Evolutionary conservation across 495 filamentous ascomycete genomes (phyloP).

Genomic region (Lophium mytilinum): DNA sequence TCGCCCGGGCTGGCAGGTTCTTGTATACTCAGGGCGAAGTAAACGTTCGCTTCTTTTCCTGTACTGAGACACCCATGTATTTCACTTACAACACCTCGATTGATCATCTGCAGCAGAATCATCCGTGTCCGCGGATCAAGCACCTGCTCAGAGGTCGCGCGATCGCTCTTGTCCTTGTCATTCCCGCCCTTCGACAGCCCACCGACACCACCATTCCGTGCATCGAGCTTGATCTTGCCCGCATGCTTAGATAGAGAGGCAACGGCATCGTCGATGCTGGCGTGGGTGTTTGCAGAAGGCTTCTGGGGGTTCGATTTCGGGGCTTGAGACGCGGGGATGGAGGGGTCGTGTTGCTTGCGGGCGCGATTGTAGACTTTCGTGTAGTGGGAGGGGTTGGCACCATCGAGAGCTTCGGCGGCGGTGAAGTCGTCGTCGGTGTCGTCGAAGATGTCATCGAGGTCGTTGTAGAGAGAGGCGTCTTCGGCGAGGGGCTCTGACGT

Average conservation of each 20-base stretch:
- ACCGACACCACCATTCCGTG: constrained; percentile 44
- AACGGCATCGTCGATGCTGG: constrained; percentile 80
- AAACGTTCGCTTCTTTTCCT: constrained; percentile 97
- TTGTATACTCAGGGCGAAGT: constrained; percentile 59
- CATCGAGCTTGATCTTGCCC: constrained; percentile 77
- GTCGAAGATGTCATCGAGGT: constrained; percentile 50
- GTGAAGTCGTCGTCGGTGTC: constrained; percentile 43
- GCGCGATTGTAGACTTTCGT: constrained; percentile 92
- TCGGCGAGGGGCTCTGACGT: no score
- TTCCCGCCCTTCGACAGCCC: constrained; percentile 8
- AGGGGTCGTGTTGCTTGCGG: constrained; percentile 49
- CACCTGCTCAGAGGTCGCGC: constrained; percentile 89
- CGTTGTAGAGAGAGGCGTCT: constrained; percentile 35
- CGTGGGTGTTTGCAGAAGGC: constrained; percentile 67
- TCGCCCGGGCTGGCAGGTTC: constrained; percentile 37
- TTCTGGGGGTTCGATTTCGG: constrained; percentile 76
- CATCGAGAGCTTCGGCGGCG: constrained; percentile 39
- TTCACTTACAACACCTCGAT: constrained; percentile 68
- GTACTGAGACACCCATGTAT: constrained; percentile 90
- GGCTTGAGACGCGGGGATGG: constrained; percentile 48
- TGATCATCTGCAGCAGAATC: constrained; percentile 93
- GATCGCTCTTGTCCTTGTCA: constrained; percentile 74
- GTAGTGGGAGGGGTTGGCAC: constrained; percentile 58
- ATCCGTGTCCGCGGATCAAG: constrained; percentile 88
- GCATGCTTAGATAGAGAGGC: constrained; percentile 76